Base-by-base conservation (phyloP, 78 protist species). In the Protostelium mycophagum region DNA sequence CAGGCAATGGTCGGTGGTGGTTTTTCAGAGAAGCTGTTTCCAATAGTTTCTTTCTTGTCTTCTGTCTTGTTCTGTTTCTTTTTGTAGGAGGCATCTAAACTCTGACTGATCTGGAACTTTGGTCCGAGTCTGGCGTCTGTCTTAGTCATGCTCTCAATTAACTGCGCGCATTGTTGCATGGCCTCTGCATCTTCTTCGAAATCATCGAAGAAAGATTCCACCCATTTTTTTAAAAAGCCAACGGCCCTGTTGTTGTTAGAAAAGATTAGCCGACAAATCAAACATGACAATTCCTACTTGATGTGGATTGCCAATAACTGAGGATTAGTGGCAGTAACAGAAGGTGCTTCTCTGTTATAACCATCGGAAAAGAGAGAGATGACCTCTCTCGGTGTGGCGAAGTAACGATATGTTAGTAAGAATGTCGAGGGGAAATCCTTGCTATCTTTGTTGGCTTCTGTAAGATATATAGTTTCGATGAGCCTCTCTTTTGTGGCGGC, bases 341-440 rank as follows among this genome's bases (percentile, higher is more conserved):
- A 35, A 9, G 85, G 85, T 0, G 87, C 35, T 73, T 89, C 89
- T 84, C 91, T 89, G 73, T 91, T 86, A 83, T 94, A 94, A 37
- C 91, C 86, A 83, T 89, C 89, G 10, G 83, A 38, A 10, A 91
- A 37, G 0, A 38, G 28, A 5, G 89, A 88, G 92, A 94, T 36
- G 28, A 94, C 88, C 28, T 90, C 86, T 37, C 91, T 94, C 10
- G 93, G 63, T 1, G 94, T 89, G 0, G 96, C 86, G 83, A 91
- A 94, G 1, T 92, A 88, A 37, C 96, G 90, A 38, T 94, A 94
- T 16, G 96, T 94, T 9, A 94, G 34, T 1, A 94, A 88, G 94
- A 94, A 94, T 28, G 90, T 94, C 29, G 88, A 91, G 37, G 89
- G 86, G 86, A 91, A 94, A 25, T 86, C 93, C 73, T 51, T 51